Evolutionary conservation across 2,329 filamentous ascomycete genomes (phyloP).

Genomic region (Achaetomium macrosporum): DNA sequence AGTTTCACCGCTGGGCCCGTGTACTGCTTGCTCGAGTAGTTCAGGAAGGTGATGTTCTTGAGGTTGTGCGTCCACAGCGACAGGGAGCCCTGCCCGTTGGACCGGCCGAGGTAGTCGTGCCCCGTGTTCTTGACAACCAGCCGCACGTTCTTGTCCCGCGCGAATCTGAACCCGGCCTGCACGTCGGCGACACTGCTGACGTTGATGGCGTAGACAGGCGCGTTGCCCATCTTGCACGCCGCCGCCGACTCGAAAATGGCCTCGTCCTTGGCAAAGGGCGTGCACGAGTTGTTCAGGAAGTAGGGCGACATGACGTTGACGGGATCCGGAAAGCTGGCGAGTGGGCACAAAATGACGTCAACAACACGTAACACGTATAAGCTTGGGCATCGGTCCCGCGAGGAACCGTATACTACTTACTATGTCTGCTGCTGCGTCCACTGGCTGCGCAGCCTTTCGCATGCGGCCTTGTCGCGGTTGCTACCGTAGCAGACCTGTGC

Average conservation of each 20-base stretch:
- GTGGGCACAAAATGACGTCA: too few species aligned
- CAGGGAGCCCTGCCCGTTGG: conserved; percentile 4
- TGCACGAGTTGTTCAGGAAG: conserved; percentile 1
- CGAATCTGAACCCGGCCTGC: conserved; percentile 8
- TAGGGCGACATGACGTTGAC: conserved; percentile 1
- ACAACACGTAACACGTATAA: too few species aligned
- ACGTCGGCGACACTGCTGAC: conserved; percentile 1
- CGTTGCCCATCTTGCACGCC: not conserved
- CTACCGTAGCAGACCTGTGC: not conserved
- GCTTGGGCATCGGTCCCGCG: too few species aligned
- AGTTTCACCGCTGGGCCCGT: conserved; percentile 8
- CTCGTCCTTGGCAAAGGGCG: not conserved
- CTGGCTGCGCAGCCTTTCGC: not conserved
- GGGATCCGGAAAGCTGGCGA: not conserved
- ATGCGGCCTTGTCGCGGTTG: not conserved
- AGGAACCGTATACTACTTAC: not conserved
- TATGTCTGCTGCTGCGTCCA: not conserved
- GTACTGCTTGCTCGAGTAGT: conserved; percentile 1
- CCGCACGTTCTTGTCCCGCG: conserved; percentile 29
- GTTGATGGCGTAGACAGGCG: conserved; percentile 7
- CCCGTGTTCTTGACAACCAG: conserved; percentile 39
- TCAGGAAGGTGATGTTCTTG: conserved; percentile 1
- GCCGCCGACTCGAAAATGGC: not conserved
- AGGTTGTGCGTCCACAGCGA: conserved; percentile 15
- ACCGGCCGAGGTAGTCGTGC: conserved; percentile 30